Percentiles rank a stretch among this genome's conserved stretches.
Conservation (phyloP, 2,329 filamentous ascomycete genomes). For the Geoglossum cookeanum region DNA sequence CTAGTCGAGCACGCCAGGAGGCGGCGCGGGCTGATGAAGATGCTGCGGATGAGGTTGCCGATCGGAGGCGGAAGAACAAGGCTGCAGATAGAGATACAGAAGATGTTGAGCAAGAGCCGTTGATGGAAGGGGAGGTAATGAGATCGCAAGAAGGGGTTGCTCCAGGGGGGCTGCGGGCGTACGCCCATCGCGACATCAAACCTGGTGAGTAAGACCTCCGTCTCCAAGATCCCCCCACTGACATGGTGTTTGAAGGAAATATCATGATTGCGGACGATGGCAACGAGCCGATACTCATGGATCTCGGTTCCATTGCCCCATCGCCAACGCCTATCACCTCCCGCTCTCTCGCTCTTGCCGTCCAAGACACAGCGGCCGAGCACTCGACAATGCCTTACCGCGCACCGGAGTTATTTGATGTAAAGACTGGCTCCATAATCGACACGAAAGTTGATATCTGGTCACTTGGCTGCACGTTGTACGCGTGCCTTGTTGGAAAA, state of each 20-base stretch:
- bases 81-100: slow-evolving; percentile 36
- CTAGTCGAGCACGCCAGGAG: slow-evolving; percentile 35
- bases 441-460: slow-evolving; percentile 97
- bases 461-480: slow-evolving; percentile 94
- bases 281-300: slow-evolving; percentile 82
- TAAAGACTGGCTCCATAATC: slow-evolving; percentile 77
- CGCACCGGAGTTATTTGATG: slow-evolving; percentile 92
- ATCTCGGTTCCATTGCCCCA: slow-evolving; percentile 76
- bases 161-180: slow-evolving; percentile 54
- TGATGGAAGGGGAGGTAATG: slow-evolving; percentile 64
- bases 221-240: neutral
- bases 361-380: slow-evolving; percentile 87
- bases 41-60: slow-evolving; percentile 16
- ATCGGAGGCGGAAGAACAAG: slow-evolving; percentile 25
- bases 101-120: slow-evolving; percentile 56
- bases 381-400: slow-evolving; percentile 98
- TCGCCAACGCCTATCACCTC: slow-evolving; percentile 81
- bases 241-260: slow-evolving; percentile 37
- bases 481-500: slow-evolving; percentile 90
- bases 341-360: slow-evolving; percentile 71
- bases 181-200: slow-evolving; percentile 93
- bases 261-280: slow-evolving; percentile 97
- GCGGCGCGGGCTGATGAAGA: slow-evolving; percentile 34
- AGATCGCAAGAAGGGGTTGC: slow-evolving; percentile 46
- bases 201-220: slow-evolving; percentile 42